Base-by-base conservation (phyloP, 345 rosid species). In the Dipteronia sinensis region DNA sequence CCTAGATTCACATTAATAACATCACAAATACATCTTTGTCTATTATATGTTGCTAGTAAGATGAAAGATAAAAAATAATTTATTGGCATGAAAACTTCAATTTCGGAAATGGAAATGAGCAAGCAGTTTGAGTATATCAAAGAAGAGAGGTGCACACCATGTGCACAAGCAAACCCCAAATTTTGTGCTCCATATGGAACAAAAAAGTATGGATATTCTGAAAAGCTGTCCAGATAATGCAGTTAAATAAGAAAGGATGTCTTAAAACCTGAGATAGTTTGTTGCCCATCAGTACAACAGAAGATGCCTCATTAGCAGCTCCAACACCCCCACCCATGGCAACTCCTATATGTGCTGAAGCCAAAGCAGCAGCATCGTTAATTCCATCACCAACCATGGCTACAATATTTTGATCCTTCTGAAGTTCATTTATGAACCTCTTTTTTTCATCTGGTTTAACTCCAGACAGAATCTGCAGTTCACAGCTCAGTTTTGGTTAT, bases 371-470 rank as follows among this genome's bases (percentile, higher is more conserved):
- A 72, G 98, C 99, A 87, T 93, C 99, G 76, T 95, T 95, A 78
- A 95, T 93, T 66, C 99, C 99, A 84, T 95, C 99, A 38, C 98
- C 99, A 73, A 95, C 94, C 99, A 95, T 95, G 27, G 98, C 98
- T 67, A 93, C 97, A 42, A 86, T 73, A n/a, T 89, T 92, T 76
- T 88, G 85, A 71, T 86, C 88, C 79, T 81, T 84, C 87, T 93
- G 98, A 76, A 95, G 94, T 75, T 86, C 88, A 72, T 53, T 84
- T 77, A 95, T 85, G 81, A 95, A 95, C 59, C 82, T 86, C 85
- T 85, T 90, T 80, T 95, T 95, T 81, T 88, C 92, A 77, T 83
- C 87, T 70, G 99, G 98, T 88, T 93, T 93, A 71, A 91, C 94
- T 81, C 89, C 94, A 78, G 97, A 83, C 65, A 89, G 75, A 69